Evolutionary conservation across 331 rosid species (phyloP).

Genomic region (Quercus phellos): DNA sequence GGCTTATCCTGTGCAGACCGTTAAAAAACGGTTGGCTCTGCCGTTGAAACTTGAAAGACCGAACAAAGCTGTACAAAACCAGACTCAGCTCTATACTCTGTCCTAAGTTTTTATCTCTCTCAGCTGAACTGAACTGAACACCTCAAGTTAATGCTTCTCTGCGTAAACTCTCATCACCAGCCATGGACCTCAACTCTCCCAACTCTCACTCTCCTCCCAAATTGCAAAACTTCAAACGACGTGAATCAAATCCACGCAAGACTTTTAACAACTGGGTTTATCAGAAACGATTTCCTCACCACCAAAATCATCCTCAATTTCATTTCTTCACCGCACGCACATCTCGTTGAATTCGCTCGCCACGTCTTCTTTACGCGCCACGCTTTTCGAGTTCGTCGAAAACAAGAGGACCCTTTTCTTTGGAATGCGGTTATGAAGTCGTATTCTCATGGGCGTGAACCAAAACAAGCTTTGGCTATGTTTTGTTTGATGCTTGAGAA

Average conservation of each 20-base stretch:
- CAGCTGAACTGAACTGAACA: background rate
- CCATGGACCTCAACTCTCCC: slow-evolving; percentile 52
- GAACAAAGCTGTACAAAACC: no score
- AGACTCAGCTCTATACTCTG: no score
- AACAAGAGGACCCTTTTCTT: slow-evolving; percentile 57
- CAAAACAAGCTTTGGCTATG: slow-evolving; percentile 40
- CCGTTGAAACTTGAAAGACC: background rate
- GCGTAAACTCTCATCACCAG: slow-evolving; percentile 39
- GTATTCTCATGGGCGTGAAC: slow-evolving; percentile 66
- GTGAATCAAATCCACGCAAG: slow-evolving; percentile 59
- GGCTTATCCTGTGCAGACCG: no score
- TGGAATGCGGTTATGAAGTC: slow-evolving; percentile 73
- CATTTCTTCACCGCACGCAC: slow-evolving; percentile 55
- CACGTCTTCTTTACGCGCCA: slow-evolving; percentile 52
- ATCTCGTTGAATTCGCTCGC: slow-evolving; percentile 62
- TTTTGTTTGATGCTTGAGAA: slow-evolving; percentile 56
- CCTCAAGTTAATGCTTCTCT: slow-evolving; percentile 42
- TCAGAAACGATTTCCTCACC: slow-evolving; percentile 32
- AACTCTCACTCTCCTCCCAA: slow-evolving; percentile 35
- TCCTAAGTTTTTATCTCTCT: background rate
- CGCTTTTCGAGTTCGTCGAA: slow-evolving; percentile 18
- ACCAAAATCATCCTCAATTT: slow-evolving; percentile 53
- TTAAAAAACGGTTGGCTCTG: background rate
- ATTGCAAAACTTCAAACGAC: slow-evolving; percentile 50
- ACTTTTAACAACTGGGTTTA: slow-evolving; percentile 49